phyloP scores from a whole-genome alignment of 108 stramenopile species.

The Bacterosira constricta region DNA sequence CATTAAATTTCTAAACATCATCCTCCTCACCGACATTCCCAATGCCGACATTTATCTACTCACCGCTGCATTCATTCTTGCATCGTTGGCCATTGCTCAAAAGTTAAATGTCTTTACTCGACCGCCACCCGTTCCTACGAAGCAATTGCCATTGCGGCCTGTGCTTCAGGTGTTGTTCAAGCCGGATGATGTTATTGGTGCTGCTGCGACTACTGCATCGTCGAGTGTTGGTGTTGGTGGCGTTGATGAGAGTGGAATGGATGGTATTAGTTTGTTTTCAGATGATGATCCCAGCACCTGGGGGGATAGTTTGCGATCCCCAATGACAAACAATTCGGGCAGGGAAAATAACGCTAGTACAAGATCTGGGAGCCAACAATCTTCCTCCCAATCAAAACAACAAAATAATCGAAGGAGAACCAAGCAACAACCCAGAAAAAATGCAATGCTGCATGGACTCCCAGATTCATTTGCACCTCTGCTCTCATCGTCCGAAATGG shows the following conservation, averaged over 20 bases:
- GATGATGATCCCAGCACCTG: constrained; percentile 23
- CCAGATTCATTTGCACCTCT: constrained; percentile 91
- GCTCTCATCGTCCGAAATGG: constrained; percentile 78
- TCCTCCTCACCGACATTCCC: constrained; percentile 24
- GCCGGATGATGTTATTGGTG: constrained; percentile 65
- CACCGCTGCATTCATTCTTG: neutral
- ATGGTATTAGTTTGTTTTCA: constrained; percentile 36
- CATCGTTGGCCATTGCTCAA: constrained; percentile 21
- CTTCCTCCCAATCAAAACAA: too few species aligned
- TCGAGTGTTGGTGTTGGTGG: neutral
- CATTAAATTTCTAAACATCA: constrained; percentile 21
- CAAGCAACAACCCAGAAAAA: constrained; percentile 19
- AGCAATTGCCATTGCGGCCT: constrained; percentile 68
- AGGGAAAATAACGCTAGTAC: neutral
- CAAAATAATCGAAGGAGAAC: constrained; percentile 12
- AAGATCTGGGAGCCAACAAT: too few species aligned
- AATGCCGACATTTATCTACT: constrained; percentile 28
- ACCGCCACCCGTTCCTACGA: constrained; percentile 73
- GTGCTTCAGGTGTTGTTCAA: constrained; percentile 80
- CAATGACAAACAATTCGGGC: neutral
- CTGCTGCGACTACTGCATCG: constrained; percentile 1
- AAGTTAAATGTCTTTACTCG: constrained; percentile 58
- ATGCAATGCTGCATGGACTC: constrained; percentile 47
- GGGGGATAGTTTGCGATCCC: neutral
- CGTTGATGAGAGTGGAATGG: neutral